Evolutionary conservation across 768 basidiomycete genomes (phyloP).

Genomic region (Rhizopogon roseolus): DNA sequence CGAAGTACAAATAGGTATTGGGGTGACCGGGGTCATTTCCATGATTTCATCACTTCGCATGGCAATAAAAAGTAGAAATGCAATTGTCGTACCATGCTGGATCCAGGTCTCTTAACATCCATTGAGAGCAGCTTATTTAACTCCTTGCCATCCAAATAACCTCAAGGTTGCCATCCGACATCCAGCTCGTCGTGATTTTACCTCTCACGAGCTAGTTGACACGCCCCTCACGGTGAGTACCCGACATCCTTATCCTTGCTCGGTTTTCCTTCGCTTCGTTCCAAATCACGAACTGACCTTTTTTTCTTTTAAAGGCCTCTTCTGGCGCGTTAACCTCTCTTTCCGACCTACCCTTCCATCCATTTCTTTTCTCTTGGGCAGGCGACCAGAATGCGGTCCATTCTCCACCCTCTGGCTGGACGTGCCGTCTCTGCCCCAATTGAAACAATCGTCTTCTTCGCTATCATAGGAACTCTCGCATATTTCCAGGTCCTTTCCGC

Average conservation of each 20-base stretch:
- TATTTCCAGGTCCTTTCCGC: slow-evolving; percentile 92
- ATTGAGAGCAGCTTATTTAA: not conserved
- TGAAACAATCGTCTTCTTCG: slow-evolving; percentile 89
- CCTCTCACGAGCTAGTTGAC: not conserved
- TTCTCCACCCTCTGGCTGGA: slow-evolving; percentile 63
- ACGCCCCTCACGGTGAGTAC: not conserved
- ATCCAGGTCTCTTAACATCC: not conserved
- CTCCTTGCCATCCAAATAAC: not conserved
- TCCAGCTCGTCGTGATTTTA: not conserved
- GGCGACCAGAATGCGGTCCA: slow-evolving; percentile 42
- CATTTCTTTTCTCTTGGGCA: not conserved
- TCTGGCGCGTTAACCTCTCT: not conserved
- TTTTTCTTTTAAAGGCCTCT: not conserved
- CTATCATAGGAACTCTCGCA: slow-evolving; percentile 83
- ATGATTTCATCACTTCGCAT: slow-evolving; percentile 10
- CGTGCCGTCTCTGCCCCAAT: slow-evolving; percentile 76
- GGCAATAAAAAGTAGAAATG: slow-evolving; percentile 25
- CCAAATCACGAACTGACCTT: not conserved
- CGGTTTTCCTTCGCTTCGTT: not conserved
- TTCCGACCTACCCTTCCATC: not conserved
- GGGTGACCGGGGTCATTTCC: slow-evolving; percentile 7
- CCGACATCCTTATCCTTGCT: not conserved
- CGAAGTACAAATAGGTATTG: too few relatives aligned
- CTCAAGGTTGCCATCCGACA: not conserved
- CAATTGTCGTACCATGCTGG: slow-evolving; percentile 7